phyloP scores from a whole-genome alignment of 352 stramenopile species.

The Phytophthora sp. region DNA sequence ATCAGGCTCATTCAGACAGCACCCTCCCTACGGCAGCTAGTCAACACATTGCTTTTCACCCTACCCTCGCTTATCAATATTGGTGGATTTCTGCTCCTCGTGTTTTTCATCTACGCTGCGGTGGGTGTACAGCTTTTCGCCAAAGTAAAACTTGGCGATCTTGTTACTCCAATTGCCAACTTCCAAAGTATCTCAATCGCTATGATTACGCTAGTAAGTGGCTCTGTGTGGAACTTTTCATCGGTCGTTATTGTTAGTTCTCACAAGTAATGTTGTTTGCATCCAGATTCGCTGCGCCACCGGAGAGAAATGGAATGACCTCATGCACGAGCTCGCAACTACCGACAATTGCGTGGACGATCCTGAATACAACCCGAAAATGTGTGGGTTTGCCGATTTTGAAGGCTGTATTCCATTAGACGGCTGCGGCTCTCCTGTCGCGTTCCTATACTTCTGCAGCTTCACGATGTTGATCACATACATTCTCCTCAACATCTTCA shows the following conservation, averaged over 20 bases:
- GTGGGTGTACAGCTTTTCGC: constrained; percentile 88
- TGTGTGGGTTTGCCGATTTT: constrained; percentile 55
- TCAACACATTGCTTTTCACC: constrained; percentile 83
- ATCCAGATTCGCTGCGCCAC: constrained; percentile 85
- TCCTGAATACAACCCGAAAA: constrained; percentile 35
- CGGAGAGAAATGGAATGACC: constrained; percentile 87
- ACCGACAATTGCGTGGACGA: constrained; percentile 36
- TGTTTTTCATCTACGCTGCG: constrained; percentile 91
- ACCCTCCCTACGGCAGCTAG: constrained; percentile 72
- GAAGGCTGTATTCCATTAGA: constrained; percentile 49
- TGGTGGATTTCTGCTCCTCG: constrained; percentile 72
- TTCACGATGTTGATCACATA: constrained; percentile 86
- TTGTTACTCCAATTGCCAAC: constrained; percentile 78
- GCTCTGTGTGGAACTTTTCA: too few relatives aligned
- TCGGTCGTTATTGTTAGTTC: too few relatives aligned
- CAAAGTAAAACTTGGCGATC: constrained; percentile 58
- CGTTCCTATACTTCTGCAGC: constrained; percentile 75
- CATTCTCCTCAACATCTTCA: constrained; percentile 89
- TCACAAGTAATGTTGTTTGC: not conserved
- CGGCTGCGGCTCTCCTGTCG: constrained; percentile 55
- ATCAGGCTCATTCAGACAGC: constrained; percentile 75
- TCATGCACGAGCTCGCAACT: constrained; percentile 79
- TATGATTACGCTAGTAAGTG: constrained; percentile 79
- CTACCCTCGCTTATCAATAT: constrained; percentile 85
- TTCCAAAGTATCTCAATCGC: constrained; percentile 80